phyloP scores from a whole-genome alignment of 306 rosid species.

The Vigna trinervia region DNA sequence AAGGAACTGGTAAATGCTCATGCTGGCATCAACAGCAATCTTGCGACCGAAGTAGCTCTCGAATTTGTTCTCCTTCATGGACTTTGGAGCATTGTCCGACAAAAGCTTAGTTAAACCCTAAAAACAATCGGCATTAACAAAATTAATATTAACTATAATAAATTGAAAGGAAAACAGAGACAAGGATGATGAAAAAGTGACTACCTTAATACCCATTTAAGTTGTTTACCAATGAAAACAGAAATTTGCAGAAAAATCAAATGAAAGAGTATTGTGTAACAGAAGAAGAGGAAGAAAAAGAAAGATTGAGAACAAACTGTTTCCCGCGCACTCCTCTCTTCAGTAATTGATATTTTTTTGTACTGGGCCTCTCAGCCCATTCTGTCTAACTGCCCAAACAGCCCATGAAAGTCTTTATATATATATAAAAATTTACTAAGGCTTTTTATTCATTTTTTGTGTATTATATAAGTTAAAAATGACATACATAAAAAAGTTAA shows the following conservation, averaged over 20 bases:
- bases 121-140: background rate
- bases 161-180: background rate
- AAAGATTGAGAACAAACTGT: constrained; percentile 10
- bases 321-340: constrained; percentile 54
- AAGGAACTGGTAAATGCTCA: constrained; percentile 99
- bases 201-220: constrained; percentile 84
- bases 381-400: background rate
- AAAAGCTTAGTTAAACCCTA: constrained; percentile 99
- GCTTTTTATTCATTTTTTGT: too few species aligned
- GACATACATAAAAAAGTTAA: too few species aligned
- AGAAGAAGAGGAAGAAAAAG: constrained; percentile 7
- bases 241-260: constrained; percentile 26
- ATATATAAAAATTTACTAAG: too few species aligned
- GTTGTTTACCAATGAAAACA: background rate
- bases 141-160: background rate
- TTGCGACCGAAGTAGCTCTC: constrained; percentile 95
- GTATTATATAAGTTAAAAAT: too few species aligned
- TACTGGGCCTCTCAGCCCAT: background rate
- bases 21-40: constrained; percentile 94
- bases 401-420: background rate
- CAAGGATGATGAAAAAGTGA: constrained; percentile 8
- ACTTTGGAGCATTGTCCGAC: constrained; percentile 93
- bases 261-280: background rate
- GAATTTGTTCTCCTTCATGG: constrained; percentile 93
- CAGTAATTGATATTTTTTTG: background rate